Conservation (phyloP, 2,329 filamentous ascomycete genomes). For the Pestalotiopsis sp. region DNA sequence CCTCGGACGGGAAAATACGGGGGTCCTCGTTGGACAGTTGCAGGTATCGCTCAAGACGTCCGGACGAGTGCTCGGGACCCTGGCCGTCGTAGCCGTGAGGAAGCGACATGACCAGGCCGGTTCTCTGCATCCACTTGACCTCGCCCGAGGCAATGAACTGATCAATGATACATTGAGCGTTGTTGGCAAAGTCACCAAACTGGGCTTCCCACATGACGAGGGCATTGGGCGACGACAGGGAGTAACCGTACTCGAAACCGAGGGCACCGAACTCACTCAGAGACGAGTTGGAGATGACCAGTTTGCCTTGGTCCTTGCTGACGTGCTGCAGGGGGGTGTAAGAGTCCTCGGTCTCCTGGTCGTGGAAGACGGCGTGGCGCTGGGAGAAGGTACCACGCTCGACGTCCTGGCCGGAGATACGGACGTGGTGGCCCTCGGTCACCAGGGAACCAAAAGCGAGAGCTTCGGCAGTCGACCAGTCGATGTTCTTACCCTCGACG, state of each 20-base stretch:
- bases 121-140: conserved; percentile 98
- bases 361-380: conserved; percentile 94
- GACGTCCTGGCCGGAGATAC: conserved; percentile 97
- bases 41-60: conserved; percentile 94
- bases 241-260: conserved; percentile 99
- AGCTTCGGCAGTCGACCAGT: conserved; percentile 97
- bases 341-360: conserved; percentile 91
- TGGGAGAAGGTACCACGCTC: conserved; percentile 99
- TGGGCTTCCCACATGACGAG: conserved; percentile 99
- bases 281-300: conserved; percentile 97
- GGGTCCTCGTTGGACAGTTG: conserved; percentile 98
- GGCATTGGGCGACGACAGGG: conserved; percentile 92
- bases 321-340: conserved; percentile 92
- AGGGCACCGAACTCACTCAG: conserved; percentile 72
- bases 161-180: conserved; percentile 97
- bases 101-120: conserved; percentile 92
- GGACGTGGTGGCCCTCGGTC: conserved; percentile 92
- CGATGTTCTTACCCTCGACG: conserved; percentile 88
- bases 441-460: conserved; percentile 92
- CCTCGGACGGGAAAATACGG: conserved; percentile 82
- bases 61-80: conserved; percentile 97
- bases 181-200: conserved; percentile 99
- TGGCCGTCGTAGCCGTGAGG: conserved; percentile 98
- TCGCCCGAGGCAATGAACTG: conserved; percentile 98
- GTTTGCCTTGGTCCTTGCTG: conserved; percentile 88